Evolutionary conservation across 2,329 filamentous ascomycete genomes (phyloP).

Genomic region (Aspergillus hortae): DNA sequence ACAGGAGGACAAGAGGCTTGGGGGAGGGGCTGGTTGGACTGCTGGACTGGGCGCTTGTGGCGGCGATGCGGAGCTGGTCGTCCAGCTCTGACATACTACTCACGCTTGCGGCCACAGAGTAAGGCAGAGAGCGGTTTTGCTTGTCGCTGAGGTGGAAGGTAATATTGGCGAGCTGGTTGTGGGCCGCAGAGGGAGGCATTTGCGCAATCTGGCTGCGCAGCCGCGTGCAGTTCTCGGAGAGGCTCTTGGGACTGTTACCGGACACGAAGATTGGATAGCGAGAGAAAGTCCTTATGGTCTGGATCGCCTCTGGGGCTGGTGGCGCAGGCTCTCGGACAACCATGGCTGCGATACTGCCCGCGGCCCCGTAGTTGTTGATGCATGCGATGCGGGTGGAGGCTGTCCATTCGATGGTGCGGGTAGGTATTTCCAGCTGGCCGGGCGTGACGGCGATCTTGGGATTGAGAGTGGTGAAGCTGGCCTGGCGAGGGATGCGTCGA

Average conservation of each 20-base stretch:
- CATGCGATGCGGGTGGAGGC: not conserved
- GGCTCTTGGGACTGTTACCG: no score
- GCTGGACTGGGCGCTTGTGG: not conserved
- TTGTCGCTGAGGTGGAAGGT: no score
- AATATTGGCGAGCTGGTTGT: no score
- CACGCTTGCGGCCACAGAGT: not conserved
- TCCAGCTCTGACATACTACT: not conserved
- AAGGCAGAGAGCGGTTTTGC: no score
- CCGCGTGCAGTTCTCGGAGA: no score
- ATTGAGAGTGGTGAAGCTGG: slow-evolving; percentile 23
- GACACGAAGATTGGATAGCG: no score
- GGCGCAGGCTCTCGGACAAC: not conserved
- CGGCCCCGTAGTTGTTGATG: not conserved
- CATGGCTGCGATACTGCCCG: not conserved
- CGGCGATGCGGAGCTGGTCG: not conserved
- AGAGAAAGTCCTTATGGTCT: no score
- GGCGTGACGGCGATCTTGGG: slow-evolving; percentile 12
- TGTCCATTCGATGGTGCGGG: slow-evolving; percentile 12
- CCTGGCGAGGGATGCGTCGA: slow-evolving; percentile 29
- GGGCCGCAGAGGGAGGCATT: no score
- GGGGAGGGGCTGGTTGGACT: no score
- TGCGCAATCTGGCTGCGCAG: no score
- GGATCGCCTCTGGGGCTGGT: no score
- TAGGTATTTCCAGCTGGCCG: slow-evolving; percentile 13
- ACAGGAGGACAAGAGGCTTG: not conserved